Evolutionary conservation across 176 grass and related monocot genomes (phyloP), one percentile per base, ranked within the genome.

Genomic region (Cenchrus fungigraminus): DNA sequence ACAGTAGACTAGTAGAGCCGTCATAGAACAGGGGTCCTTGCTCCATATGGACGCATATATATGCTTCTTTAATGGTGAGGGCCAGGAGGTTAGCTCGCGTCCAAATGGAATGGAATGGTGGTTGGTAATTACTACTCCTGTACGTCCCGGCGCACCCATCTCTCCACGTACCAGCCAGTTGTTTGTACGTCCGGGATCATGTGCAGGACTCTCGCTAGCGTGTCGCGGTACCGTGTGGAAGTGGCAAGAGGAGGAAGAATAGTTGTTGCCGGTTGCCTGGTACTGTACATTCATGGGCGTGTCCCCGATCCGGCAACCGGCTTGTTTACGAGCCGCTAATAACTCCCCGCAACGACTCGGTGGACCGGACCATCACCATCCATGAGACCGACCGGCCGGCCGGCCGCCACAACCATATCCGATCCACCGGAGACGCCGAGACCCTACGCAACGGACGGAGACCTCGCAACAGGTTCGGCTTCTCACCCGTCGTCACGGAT

Each of bases 271-370:
- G 58, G 6, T 60, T 29, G 63, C 12, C 19, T 47, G 65, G 88
- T 82, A 25, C 22, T 25, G 22, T 25, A 86, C 83, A 90, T 86
- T 82, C 56, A 90, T 58, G 56, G 34, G 88, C 57, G 17, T 90
- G 88, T 86, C 66, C 88, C 83, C 83, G 84, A 90, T 90, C 88
- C 65, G 79, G 79, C 88, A 59, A 71, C 83, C 76, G 9, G 42
- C 57, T 50, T 59, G 60, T 75, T 84, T 32, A 32, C 31, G 1
- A 22, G 54, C 25, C 40, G 20, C 87, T 47, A 74, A 56, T 79
- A 73, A 79, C 64, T 73, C 6, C 49, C 1, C 51, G 66, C 79
- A 79, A 73, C 79, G 50, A 86, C 84, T 62, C 13, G 25, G 68
- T 86, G 13, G 83, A 77, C 78, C 32, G 17, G 19, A 22, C 77